Evolutionary conservation across 1,139 yeast genomes (phyloP), one percentile per base, ranked within the genome.

Genomic region (Nakaseomyces delphensis): DNA sequence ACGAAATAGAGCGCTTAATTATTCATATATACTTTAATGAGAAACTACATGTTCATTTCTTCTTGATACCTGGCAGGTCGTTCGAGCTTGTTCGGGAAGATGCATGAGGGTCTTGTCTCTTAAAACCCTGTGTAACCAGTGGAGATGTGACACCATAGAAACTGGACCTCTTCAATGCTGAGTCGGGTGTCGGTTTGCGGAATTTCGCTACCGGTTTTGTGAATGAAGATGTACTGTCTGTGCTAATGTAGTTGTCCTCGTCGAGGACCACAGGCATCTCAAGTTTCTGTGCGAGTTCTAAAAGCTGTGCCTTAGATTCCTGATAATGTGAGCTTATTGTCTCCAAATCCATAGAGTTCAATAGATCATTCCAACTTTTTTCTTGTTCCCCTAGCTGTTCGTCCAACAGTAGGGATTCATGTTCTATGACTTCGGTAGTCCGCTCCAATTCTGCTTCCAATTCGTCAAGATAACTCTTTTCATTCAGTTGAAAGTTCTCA

Each of bases 401-500:
- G 8, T 20, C 27, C 11, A 31, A 9, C 11, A 13, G 4, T 13
- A 9, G 13, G 1, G 37, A 16, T 20, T 33, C 27, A 10, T 11
- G 15, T 13, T 20, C 37, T 20, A 33, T n/a, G n/a, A n/a, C 18
- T 10, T 15, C 18, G 20, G 25, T 5, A 4, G 18, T 21, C 43
- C 79, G 62, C 41, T 56, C 50, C 1, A 52, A 46, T 42, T 57
- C 58, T 35, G 68, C 54, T 38, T 42, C 50, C 3, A 47, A 47
- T 44, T 69, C 68, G 62, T 53, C 56, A 47, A 56, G 64, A 67
- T 77, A 78, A 49, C 74, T 74, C 16, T 60, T 64, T 51, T 76
- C 76, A 57, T 77, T 79, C 47, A 77, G 77, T 37, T 65, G 63
- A 50, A 79, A 83, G 4, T 79, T 67, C 4, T 73, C 71, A 24